Evolutionary conservation across 106 monocot genomes (phyloP).

Genomic region (Dactylorhiza incarnata): DNA sequence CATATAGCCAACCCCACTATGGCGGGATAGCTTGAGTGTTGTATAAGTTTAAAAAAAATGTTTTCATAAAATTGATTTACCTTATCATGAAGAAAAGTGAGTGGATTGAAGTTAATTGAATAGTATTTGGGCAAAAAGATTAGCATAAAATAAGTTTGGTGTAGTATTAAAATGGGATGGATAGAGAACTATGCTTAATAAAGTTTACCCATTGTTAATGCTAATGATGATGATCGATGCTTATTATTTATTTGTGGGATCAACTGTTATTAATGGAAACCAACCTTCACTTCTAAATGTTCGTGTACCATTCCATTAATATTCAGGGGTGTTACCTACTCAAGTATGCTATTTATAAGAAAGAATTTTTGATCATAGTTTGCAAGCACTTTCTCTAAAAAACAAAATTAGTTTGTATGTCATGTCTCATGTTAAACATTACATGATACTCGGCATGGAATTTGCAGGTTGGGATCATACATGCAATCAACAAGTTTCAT

Average conservation of each 20-base stretch:
- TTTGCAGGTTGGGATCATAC: slow-evolving; percentile 89
- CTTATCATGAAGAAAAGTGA: no score
- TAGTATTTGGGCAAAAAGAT: no score
- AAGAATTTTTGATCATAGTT: not conserved
- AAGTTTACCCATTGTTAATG: not conserved
- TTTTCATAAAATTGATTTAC: no score
- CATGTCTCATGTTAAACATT: not conserved
- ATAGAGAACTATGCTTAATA: no score
- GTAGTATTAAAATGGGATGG: no score
- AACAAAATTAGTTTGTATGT: not conserved
- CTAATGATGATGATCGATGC: not conserved
- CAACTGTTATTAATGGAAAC: not conserved
- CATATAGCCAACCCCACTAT: no score
- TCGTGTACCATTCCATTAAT: not conserved
- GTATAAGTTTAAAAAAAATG: no score
- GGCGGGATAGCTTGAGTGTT: no score
- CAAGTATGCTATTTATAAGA: not conserved
- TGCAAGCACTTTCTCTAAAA: not conserved
- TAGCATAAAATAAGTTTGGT: no score
- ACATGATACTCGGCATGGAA: not conserved
- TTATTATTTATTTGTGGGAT: not conserved
- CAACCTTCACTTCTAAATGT: not conserved
- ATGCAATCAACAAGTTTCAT: slow-evolving; percentile 76
- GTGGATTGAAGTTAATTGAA: no score
- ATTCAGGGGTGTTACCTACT: not conserved